These are phyloP conservation scores for Diaporthe sp. DNA, from an alignment of 2,329 filamentous ascomycete species.

Conservation along the genomic window DNA sequence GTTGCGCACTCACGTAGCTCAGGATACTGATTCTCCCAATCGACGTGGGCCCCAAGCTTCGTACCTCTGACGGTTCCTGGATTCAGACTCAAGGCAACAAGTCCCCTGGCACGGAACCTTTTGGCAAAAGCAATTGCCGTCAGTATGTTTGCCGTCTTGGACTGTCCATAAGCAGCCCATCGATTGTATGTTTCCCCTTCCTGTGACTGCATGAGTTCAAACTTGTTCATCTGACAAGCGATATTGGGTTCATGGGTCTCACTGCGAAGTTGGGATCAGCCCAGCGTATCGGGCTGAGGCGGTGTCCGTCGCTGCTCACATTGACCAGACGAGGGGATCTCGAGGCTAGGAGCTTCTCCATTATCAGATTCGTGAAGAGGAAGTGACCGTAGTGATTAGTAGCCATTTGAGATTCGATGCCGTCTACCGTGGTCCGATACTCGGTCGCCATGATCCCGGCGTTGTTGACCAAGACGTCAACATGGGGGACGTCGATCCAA, in stretches of 20 bases:
- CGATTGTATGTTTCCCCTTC: constrained; percentile 26
- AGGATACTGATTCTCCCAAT: background rate
- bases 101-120: constrained; percentile 31
- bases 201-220: too few species aligned
- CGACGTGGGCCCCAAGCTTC: background rate
- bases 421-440: constrained; percentile 52
- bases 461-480: too few species aligned
- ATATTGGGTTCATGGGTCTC: background rate
- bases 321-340: constrained; percentile 53
- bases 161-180: constrained; percentile 45
- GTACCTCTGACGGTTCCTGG: background rate
- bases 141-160: constrained; percentile 48
- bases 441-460: too few species aligned
- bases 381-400: constrained; percentile 61
- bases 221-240: too few species aligned
- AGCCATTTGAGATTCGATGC: constrained; percentile 58
- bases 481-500: too few species aligned
- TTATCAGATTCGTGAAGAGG: constrained; percentile 58
- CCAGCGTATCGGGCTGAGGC: constrained; percentile 47
- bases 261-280: constrained; percentile 43
- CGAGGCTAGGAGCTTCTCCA: constrained; percentile 55
- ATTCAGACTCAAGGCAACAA: constrained; percentile 8
- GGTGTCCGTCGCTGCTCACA: constrained; percentile 53
- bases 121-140: constrained; percentile 41
- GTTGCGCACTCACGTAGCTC: background rate